A percentile compares a stretch with the other conserved stretches of the same genome.
phyloP scores from a whole-genome alignment of 2,329 filamentous ascomycete species.

The Cephalotrichum gorgonifer region DNA sequence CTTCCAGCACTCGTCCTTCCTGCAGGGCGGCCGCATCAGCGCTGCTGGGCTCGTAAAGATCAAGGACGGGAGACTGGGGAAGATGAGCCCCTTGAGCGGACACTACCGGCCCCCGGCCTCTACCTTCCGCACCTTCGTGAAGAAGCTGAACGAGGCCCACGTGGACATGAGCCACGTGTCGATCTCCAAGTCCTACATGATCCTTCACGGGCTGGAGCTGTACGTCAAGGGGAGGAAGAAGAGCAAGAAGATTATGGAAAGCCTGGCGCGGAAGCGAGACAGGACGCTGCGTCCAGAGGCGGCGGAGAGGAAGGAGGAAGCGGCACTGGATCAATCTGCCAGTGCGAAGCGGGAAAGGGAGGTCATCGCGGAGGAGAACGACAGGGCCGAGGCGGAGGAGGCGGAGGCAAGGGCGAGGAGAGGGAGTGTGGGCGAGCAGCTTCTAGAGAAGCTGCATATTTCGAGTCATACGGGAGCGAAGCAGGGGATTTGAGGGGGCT shows the following conservation, averaged over 20 bases:
- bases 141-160: constrained; percentile 58
- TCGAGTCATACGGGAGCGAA: background rate
- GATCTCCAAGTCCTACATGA: constrained; percentile 71
- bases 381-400: background rate
- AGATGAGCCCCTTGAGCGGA: constrained; percentile 61
- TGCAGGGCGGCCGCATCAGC: constrained; percentile 71
- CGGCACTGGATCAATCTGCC: background rate
- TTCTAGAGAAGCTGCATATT: background rate
- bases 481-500: background rate
- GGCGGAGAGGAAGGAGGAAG: background rate
- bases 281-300: background rate
- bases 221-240: constrained; percentile 61
- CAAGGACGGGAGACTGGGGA: constrained; percentile 66
- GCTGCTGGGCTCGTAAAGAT: constrained; percentile 80
- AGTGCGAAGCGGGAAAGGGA: constrained; percentile 2
- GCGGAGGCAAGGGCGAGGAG: background rate
- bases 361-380: background rate
- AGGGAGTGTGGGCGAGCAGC: background rate
- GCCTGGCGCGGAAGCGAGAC: background rate
- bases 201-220: constrained; percentile 72
- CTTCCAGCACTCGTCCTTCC: constrained; percentile 86
- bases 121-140: constrained; percentile 76
- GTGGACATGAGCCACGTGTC: constrained; percentile 72
- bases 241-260: constrained; percentile 42
- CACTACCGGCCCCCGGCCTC: constrained; percentile 78